Conservation (phyloP, 2,329 filamentous ascomycete species). For the Aspergillus sp. region DNA sequence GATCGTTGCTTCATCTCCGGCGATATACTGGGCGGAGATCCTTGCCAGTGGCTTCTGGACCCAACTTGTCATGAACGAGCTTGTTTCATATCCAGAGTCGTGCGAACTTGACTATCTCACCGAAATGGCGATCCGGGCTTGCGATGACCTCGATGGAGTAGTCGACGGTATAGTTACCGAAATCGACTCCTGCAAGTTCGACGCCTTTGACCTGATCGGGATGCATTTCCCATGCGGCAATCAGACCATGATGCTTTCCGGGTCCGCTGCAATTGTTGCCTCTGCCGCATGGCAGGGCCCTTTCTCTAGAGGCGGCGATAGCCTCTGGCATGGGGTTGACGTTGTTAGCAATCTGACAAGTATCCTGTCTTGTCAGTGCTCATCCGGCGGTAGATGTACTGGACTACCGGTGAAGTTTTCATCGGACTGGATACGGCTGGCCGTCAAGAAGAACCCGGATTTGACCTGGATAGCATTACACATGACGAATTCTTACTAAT, state of each 20-base stretch:
- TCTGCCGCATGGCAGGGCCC: slow-evolving; percentile 7
- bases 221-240: neutral
- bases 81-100: slow-evolving; percentile 5
- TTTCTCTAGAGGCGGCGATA: neutral
- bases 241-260: neutral
- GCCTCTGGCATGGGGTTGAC: slow-evolving; percentile 3
- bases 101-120: slow-evolving; percentile 7
- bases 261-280: slow-evolving; percentile 1
- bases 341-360: slow-evolving; percentile 3
- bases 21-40: slow-evolving; percentile 14
- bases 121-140: neutral
- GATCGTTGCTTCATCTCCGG: slow-evolving; percentile 29
- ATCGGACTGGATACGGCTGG: slow-evolving; percentile 7
- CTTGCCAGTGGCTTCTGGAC: slow-evolving; percentile 8
- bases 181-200: slow-evolving; percentile 4
- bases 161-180: slow-evolving; percentile 4
- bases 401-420: slow-evolving; percentile 4
- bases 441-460: slow-evolving; percentile 7
- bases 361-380: neutral
- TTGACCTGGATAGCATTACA: slow-evolving; percentile 1
- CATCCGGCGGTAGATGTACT: neutral
- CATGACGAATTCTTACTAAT: slow-evolving; percentile 1
- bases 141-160: slow-evolving; percentile 1
- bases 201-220: slow-evolving; percentile 5
- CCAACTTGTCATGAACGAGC: slow-evolving; percentile 15